Percentiles rank a stretch among this genome's conserved stretches.
Evolutionary conservation across 371 early-diverging fungal species (phyloP).

Genomic region (Capniomyces stellatus): DNA sequence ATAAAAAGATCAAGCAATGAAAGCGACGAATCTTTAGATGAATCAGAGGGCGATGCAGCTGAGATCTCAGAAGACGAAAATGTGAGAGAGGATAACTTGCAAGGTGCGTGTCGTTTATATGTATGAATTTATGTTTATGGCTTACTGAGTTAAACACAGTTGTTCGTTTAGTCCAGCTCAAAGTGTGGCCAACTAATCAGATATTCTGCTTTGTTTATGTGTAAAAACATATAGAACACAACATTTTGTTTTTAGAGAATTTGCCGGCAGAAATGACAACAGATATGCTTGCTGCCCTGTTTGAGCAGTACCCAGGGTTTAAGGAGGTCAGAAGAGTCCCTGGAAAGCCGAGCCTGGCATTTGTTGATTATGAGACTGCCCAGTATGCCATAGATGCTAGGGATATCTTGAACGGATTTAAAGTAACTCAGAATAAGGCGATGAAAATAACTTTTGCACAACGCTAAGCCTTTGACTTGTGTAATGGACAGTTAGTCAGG

Average conservation of each 20-base stretch:
- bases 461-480: neutral
- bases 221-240: slow-evolving; percentile 4
- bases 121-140: neutral
- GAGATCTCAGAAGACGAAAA: no score
- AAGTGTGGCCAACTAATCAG: slow-evolving; percentile 1
- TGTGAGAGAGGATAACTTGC: neutral
- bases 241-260: slow-evolving; percentile 78
- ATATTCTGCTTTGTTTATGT: neutral
- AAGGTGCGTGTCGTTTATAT: neutral
- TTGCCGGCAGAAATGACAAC: slow-evolving; percentile 56
- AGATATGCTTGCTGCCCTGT: slow-evolving; percentile 39
- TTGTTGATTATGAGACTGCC: slow-evolving; percentile 82
- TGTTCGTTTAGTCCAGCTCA: no score
- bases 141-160: neutral
- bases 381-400: slow-evolving; percentile 60
- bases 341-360: slow-evolving; percentile 68
- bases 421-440: slow-evolving; percentile 43
- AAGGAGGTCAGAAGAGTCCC: slow-evolving; percentile 79
- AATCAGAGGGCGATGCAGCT: neutral
- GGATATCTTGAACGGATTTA: slow-evolving; percentile 54
- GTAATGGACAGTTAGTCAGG: neutral
- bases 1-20: neutral
- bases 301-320: slow-evolving; percentile 65
- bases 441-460: slow-evolving; percentile 67
- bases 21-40: neutral